Evolutionary conservation across 148 eudicot genomes (phyloP).

Genomic region (Chenopodium quinoa): DNA sequence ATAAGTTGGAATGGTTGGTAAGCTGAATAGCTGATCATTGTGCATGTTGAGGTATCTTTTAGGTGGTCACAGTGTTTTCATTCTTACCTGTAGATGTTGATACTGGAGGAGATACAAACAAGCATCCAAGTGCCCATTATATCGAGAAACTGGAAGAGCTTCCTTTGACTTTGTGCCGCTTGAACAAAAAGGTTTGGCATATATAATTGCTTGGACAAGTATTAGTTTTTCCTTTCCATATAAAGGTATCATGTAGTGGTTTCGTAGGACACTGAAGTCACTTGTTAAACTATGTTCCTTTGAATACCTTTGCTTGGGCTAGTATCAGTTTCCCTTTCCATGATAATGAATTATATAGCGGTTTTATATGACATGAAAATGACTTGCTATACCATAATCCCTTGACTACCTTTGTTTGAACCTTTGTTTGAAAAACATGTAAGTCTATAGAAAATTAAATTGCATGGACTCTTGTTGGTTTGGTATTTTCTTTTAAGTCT

Average conservation of each 20-base stretch:
- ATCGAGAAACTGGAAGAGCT: conserved; percentile 73
- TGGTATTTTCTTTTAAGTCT: not conserved
- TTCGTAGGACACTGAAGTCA: not conserved
- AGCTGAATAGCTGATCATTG: not conserved
- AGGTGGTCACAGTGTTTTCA: conserved; percentile 30
- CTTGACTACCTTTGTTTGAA: not conserved
- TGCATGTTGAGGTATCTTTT: not conserved
- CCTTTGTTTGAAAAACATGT: not conserved
- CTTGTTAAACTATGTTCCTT: not conserved
- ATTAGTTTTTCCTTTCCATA: conserved; percentile 2
- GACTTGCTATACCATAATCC: not conserved
- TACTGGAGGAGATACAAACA: conserved; percentile 29
- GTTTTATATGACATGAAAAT: not conserved
- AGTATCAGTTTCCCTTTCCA: conserved; percentile 3
- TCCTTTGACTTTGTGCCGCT: conserved; percentile 56
- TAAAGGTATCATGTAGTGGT: not conserved
- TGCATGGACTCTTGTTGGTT: not conserved
- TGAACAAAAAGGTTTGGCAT: conserved; percentile 64
- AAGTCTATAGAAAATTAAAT: not conserved
- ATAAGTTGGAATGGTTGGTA: conserved; percentile 4
- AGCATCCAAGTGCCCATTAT: conserved; percentile 36
- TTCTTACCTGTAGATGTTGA: conserved; percentile 44
- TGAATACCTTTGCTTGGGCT: not conserved
- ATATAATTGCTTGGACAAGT: not conserved
- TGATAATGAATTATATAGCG: not conserved